phyloP scores from a whole-genome alignment of 2,329 filamentous ascomycete species.

The Verticillium dahliae region DNA sequence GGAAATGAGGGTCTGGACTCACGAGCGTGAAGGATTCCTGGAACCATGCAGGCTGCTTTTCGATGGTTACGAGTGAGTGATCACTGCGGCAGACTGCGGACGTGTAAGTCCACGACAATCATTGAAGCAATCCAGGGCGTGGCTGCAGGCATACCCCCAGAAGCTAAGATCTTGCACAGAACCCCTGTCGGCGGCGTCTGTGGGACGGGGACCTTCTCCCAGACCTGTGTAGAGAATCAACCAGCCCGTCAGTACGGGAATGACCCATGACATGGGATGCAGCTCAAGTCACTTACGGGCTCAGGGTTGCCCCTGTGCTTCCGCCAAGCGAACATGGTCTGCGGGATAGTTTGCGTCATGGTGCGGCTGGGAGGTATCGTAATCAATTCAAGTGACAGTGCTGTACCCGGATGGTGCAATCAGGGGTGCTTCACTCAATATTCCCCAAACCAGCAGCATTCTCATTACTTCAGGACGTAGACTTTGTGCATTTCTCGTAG shows the following conservation, averaged over 20 bases:
- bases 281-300: constrained; percentile 12
- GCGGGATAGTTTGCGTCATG: constrained; percentile 11
- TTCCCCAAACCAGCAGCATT: too few species aligned
- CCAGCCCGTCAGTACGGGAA: background rate
- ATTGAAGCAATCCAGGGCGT: background rate
- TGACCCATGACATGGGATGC: too few species aligned
- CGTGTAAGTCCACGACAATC: background rate
- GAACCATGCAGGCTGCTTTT: constrained; percentile 22
- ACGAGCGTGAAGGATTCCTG: constrained; percentile 18
- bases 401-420: too few species aligned
- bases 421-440: too few species aligned
- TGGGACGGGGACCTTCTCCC: constrained; percentile 21
- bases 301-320: constrained; percentile 23
- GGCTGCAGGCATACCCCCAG: constrained; percentile 15
- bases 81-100: constrained; percentile 23
- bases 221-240: constrained; percentile 9
- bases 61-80: constrained; percentile 19
- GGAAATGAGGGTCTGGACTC: background rate
- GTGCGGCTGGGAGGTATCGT: background rate
- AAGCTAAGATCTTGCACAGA: constrained; percentile 24
- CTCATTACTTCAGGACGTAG: too few species aligned
- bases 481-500: too few species aligned
- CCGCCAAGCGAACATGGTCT: constrained; percentile 27
- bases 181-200: constrained; percentile 16
- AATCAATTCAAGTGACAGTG: too few species aligned